Evolutionary conservation across 176 grass and related monocot species (phyloP), one percentile per base, ranked within the genome.

Genomic region (Secale cereale): DNA sequence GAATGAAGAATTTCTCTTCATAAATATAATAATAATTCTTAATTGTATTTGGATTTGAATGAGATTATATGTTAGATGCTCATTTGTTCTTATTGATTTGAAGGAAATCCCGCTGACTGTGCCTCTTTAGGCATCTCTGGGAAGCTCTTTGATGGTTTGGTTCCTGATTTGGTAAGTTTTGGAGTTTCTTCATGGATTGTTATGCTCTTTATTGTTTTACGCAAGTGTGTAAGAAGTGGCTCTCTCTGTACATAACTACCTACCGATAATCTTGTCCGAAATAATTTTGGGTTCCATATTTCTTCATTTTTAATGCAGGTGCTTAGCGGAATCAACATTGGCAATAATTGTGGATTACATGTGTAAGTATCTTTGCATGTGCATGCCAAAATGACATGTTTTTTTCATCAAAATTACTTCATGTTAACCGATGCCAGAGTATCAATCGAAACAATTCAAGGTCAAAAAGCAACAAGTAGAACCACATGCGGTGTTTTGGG

Each of bases 91-190:
- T 90, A 20, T 71, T 69, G 65, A 89, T 82, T 17, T 14, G 70
- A 99, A 99, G 97, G 97, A 81, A 99, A 52, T 91, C 97, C 97
- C 71, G 93, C 91, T 27, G 97, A 99, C 84, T 99, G 93, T 31
- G 87, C 97, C 60, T 96, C 93, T 66, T 82, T 99, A 82, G 97
- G 97, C 76, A 90, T 99, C 79, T 99, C 97, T 48, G 97, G 97
- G 20, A 94, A 99, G 68, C 90, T 99, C 65, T 99, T 96, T 73
- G 79, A 92, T 90, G 93, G 91, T 81, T 80, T 94, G 52, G 36
- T 94, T 86, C 97, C 97, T 87, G 93, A 99, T 86, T 71, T 99
- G 84, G 97, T 95, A 88, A 87, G 86, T 54, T 66, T 39, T 59
- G 37, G 31, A 70, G 41, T 65, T 83, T 82, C 32, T 81, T 78